A percentile compares a stretch with the other conserved stretches of the same genome.
Conservation (phyloP, 2,329 filamentous ascomycete genomes). For the Clarireedia homoeocarpa region DNA sequence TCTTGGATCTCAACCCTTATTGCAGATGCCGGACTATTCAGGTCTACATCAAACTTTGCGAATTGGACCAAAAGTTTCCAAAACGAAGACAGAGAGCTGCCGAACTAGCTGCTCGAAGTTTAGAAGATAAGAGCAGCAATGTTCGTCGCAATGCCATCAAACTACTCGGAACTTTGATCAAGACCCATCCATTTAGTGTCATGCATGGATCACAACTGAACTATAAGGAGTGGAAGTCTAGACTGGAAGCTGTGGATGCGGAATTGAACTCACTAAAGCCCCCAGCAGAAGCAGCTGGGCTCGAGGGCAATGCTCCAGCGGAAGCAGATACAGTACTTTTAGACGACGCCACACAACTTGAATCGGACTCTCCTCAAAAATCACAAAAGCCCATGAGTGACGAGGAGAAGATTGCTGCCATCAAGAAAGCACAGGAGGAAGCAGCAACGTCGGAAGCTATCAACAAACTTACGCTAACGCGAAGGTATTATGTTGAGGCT, state of each 20-base stretch:
- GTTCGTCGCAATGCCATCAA: conserved; percentile 94
- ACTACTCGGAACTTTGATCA: conserved; percentile 76
- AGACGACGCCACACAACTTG: conserved; percentile 80
- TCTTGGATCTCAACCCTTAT: conserved; percentile 94
- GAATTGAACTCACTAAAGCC: conserved; percentile 78
- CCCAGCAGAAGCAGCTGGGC: conserved; percentile 62
- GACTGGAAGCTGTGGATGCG: conserved; percentile 73
- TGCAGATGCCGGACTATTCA: conserved; percentile 87
- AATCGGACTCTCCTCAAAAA: conserved; percentile 57
- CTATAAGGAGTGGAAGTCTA: conserved; percentile 75
- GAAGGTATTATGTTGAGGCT: conserved; percentile 88
- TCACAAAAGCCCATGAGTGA: conserved; percentile 55
- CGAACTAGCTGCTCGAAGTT: conserved; percentile 77
- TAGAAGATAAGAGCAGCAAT: conserved; percentile 98
- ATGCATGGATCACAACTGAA: conserved; percentile 85
- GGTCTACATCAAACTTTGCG: conserved; percentile 85
- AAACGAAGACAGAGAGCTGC: conserved; percentile 83
- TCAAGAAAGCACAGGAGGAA: conserved; percentile 77
- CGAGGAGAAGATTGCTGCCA: conserved; percentile 63
- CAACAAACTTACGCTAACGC: conserved; percentile 77
- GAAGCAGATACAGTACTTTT: conserved; percentile 73
- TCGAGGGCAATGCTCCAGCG: conserved; percentile 51
- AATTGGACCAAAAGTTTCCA: conserved; percentile 92
- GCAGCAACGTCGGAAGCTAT: conserved; percentile 85
- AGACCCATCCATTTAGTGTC: conserved; percentile 88